Evolutionary conservation across 2,329 filamentous ascomycete species (phyloP), one percentile per base, ranked within the genome.

Genomic region (Epicoccum nigrum): DNA sequence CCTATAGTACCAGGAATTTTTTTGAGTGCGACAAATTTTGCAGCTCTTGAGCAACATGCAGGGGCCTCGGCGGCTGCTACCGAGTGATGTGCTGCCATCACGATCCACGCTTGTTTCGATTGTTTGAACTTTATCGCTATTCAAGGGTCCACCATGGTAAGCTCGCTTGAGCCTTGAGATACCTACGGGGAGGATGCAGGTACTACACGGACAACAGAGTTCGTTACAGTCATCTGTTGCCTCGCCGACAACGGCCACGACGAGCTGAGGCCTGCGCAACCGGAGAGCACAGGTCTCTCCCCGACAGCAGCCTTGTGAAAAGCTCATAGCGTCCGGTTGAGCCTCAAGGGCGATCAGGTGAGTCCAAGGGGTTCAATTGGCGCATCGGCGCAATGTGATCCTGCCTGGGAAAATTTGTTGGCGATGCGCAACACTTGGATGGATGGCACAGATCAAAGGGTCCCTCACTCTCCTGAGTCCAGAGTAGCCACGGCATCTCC

Each of bases 51-150:
- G 34, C 17, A 4, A 21, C 13, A 28, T 33, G 19, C 49, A 47
- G 49, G 33, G 49, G 49, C 49, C 49, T 47, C 39, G 16, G 43
- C 44, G 44, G 49, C 44, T 40, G 38, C 44, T 52, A 30, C 44
- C 43, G 43, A 47, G 39, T 34, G 38, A 35, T n/a, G 27, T 34
- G 33, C 32, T 31, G 23, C 23, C 6, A 25, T 25, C 23, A 25
- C 3, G 23, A 25, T 25, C 23, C 23, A 25, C 33, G 20, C 11
- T 17, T 33, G 32, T 52, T 37, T 52, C 28, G 17, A 40, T 33
- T 28, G 7, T 51, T 20, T 21, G 7, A 37, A 38, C 48, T 42
- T 27, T n/a, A 46, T 46, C 49, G 27, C 37, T 20, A 27, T 27
- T 23, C 32, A 39, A 46, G 49, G 49, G 32, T 44, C 49, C 49